Conservation (phyloP, 2,329 filamentous ascomycete species). For the Talaromyces sp. region DNA sequence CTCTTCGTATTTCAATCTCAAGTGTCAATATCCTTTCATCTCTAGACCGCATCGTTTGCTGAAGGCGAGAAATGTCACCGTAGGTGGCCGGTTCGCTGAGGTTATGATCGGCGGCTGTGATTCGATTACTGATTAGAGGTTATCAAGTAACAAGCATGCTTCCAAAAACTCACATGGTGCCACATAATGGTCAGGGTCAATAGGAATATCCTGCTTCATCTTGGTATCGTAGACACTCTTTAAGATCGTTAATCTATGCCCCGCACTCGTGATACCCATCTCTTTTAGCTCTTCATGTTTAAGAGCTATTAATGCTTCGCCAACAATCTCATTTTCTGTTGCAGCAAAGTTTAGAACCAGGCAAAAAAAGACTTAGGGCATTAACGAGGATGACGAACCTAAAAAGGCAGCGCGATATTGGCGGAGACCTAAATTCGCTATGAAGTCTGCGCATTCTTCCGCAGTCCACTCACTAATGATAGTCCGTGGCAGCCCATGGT, state of each 20-base stretch:
- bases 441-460: conserved; percentile 86
- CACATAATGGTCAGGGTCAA: conserved; percentile 90
- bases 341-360: not conserved
- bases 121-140: conserved; percentile 2
- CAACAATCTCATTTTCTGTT: conserved; percentile 89
- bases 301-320: conserved; percentile 81
- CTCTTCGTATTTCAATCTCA: conserved; percentile 74
- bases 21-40: conserved; percentile 83
- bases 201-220: conserved; percentile 82
- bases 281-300: conserved; percentile 92
- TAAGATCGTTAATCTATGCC: conserved; percentile 87
- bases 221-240: conserved; percentile 97
- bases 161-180: conserved; percentile 68
- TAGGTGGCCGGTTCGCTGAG: conserved; percentile 83
- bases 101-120: conserved; percentile 77
- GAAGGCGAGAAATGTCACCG: conserved; percentile 86
- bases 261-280: conserved; percentile 88
- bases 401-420: conserved; percentile 81
- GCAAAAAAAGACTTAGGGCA: not conserved
- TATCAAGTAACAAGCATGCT: not conserved
- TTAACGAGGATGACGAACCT: conserved; percentile 53
- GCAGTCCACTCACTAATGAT: conserved; percentile 60
- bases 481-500: conserved; percentile 49
- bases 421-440: conserved; percentile 69
- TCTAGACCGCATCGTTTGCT: conserved; percentile 80